Conservation (phyloP, 768 basidiomycete species). For the Glaciozyma antarctica region DNA sequence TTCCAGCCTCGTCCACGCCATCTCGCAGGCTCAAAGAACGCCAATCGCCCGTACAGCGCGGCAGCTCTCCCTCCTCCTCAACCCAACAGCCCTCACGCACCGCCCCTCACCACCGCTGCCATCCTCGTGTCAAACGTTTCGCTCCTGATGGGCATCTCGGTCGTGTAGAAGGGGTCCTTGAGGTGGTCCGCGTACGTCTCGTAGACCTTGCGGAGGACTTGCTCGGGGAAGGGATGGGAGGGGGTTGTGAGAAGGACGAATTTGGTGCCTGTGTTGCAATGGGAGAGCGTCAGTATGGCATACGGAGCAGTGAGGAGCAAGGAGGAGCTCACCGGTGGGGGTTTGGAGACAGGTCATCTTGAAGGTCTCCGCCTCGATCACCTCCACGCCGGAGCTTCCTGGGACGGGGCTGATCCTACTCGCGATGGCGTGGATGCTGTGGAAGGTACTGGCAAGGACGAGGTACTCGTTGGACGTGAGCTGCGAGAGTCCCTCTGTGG, state of each 20-base stretch:
- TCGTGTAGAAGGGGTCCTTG: constrained; percentile 98
- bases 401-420: constrained; percentile 70
- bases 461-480: constrained; percentile 90
- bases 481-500: constrained; percentile 75
- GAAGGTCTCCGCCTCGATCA: constrained; percentile 93
- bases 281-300: not conserved
- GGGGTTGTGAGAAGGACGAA: constrained; percentile 85
- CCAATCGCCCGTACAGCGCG: no score
- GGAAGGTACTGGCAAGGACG: constrained; percentile 88
- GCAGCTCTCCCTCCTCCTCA: not conserved
- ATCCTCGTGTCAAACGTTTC: constrained; percentile 66
- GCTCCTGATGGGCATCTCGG: constrained; percentile 96
- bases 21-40: no score
- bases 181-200: constrained; percentile 90
- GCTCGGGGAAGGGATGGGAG: constrained; percentile 53
- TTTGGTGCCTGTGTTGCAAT: constrained; percentile 62
- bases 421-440: constrained; percentile 98
- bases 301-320: not conserved
- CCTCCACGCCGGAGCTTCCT: constrained; percentile 71
- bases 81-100: not conserved
- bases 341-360: constrained; percentile 87
- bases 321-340: constrained; percentile 58
- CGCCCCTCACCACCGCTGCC: constrained; percentile 34
- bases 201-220: constrained; percentile 73
- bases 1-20: no score